Percentiles rank a stretch among this genome's conserved stretches.
phyloP scores from a whole-genome alignment of 768 basidiomycete genomes.

The Naganishia vaughanmartiniae region DNA sequence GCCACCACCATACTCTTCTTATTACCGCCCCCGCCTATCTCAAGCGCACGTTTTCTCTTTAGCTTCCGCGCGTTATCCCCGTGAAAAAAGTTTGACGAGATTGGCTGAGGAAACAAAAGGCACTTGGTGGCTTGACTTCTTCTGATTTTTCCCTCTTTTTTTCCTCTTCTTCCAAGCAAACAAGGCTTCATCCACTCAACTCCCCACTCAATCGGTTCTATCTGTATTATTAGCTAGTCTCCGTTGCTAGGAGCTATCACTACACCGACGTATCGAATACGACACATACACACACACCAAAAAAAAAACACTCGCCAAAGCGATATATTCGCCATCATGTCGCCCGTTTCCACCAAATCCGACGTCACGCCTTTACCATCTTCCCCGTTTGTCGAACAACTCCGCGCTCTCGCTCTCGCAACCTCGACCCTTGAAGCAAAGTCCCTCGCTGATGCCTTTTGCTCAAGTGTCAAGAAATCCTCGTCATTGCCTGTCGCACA shows the following conservation, averaged over 20 bases:
- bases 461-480: conserved; percentile 45
- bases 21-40: background rate
- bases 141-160: background rate
- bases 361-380: conserved; percentile 42
- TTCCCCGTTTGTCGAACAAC: conserved; percentile 40
- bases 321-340: conserved; percentile 20
- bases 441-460: conserved; percentile 47
- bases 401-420: conserved; percentile 43
- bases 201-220: conserved; percentile 24
- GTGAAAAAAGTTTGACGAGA: conserved; percentile 22
- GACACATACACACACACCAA: background rate
- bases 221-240: conserved; percentile 28
- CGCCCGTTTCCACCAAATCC: conserved; percentile 29
- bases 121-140: too few species aligned
- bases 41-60: conserved; percentile 20
- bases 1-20: background rate
- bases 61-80: conserved; percentile 4
- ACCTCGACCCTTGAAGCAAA: conserved; percentile 50
- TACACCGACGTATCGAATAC: background rate
- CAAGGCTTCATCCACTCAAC: conserved; percentile 3
- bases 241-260: conserved; percentile 17
- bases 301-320: background rate
- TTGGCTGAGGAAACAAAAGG: conserved; percentile 18
- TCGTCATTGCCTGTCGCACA: conserved; percentile 33
- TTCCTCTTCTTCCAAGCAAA: background rate